Evolutionary conservation across 495 filamentous ascomycete species (phyloP).

Genomic region (Xylaria telfairii): DNA sequence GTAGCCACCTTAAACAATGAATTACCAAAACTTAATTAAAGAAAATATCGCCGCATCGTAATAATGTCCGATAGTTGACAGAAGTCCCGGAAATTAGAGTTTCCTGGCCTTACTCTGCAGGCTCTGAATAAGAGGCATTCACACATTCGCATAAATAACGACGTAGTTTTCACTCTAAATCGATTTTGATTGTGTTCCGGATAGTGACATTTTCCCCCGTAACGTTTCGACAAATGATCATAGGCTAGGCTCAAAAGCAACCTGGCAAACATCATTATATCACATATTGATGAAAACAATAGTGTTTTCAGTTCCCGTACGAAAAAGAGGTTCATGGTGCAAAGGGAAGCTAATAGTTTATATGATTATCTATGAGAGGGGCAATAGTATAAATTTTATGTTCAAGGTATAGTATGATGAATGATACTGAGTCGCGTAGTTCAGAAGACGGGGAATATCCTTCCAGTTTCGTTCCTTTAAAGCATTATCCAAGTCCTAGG

Average conservation of each 20-base stretch:
- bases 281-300: neutral
- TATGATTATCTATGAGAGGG: neutral
- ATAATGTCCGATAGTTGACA: neutral
- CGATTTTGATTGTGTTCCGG: neutral
- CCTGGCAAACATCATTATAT: neutral
- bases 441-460: neutral
- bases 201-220: neutral
- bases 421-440: neutral
- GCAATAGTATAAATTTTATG: neutral
- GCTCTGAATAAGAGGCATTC: constrained; percentile 1
- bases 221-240: neutral
- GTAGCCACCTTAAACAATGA: constrained; percentile 14
- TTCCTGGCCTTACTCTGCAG: neutral
- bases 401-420: neutral
- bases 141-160: constrained; percentile 5
- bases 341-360: neutral
- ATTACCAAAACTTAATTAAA: neutral
- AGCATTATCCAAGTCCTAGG: neutral
- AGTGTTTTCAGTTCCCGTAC: neutral
- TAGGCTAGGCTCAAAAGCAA: neutral
- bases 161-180: neutral
- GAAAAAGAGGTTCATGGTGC: neutral
- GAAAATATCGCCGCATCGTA: neutral
- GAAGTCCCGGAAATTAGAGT: neutral
- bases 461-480: neutral